These are phyloP conservation scores for Endothia cerciana DNA, from an alignment of 2,329 filamentous ascomycete species.

Conservation along the genomic window DNA sequence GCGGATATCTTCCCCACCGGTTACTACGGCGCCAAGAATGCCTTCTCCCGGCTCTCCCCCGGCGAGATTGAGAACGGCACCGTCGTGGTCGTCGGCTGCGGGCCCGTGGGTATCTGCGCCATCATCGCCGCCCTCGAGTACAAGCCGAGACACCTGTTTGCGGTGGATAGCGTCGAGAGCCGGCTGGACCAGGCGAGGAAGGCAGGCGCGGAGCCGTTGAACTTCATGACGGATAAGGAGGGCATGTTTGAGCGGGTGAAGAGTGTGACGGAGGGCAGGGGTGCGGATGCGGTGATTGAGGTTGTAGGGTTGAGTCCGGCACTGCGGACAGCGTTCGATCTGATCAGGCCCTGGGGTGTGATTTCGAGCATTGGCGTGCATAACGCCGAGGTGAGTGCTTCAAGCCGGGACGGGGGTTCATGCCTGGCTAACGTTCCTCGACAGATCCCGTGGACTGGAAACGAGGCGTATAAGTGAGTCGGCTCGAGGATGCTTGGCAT, in stretches of 20 bases:
- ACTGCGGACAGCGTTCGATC: conserved; percentile 70
- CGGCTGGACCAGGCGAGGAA: conserved; percentile 73
- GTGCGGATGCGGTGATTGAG: conserved; percentile 84
- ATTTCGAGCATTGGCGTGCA: conserved; percentile 79
- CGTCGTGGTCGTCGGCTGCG: conserved; percentile 82
- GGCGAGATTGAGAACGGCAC: conserved; percentile 68
- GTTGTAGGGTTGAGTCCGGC: conserved; percentile 74
- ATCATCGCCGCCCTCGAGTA: conserved; percentile 77
- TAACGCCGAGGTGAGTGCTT: conserved; percentile 65
- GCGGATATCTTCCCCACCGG: conserved; percentile 83
- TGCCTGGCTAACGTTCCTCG: conserved; percentile 6
- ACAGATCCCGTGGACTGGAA: conserved; percentile 68
- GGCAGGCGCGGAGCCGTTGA: conserved; percentile 81
- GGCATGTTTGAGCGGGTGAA: conserved; percentile 70
- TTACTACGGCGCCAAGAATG: conserved; percentile 81
- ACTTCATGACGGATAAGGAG: conserved; percentile 70
- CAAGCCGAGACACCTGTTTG: conserved; percentile 75
- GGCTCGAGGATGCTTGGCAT: neutral
- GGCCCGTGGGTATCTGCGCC: conserved; percentile 83
- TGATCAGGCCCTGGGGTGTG: conserved; percentile 72
- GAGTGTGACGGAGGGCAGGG: conserved; percentile 76
- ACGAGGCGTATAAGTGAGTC: conserved; percentile 61
- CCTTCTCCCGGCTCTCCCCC: conserved; percentile 57
- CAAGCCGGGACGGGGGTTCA: too few relatives aligned
- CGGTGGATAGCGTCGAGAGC: conserved; percentile 76